A percentile compares a stretch with the other conserved stretches of the same genome.
phyloP scores from a whole-genome alignment of 2,329 filamentous ascomycete species.

The Apiospora sp. region DNA sequence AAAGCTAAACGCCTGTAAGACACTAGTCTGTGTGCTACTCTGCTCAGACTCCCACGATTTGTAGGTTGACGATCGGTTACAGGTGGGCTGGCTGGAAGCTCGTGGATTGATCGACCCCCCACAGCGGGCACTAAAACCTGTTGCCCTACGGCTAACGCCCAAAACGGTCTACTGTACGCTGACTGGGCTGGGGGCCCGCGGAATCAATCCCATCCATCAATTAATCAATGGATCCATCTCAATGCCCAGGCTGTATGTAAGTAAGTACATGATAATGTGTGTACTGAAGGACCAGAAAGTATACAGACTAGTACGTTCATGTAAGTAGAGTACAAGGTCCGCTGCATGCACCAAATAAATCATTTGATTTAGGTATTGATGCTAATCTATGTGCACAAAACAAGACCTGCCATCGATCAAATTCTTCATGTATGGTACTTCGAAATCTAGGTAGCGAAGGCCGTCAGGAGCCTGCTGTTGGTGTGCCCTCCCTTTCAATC shows the following conservation, averaged over 20 bases:
- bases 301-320: too few relatives aligned
- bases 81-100: not conserved
- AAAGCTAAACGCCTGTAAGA: not conserved
- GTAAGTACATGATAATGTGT: too few relatives aligned
- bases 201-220: not conserved
- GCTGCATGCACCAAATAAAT: not conserved
- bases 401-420: not conserved
- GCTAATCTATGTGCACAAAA: not conserved
- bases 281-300: too few relatives aligned
- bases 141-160: slow-evolving; percentile 7
- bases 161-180: slow-evolving; percentile 10
- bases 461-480: not conserved
- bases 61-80: not conserved
- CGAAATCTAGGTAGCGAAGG: too few relatives aligned
- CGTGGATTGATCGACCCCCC: slow-evolving; percentile 12
- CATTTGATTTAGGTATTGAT: not conserved
- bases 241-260: too few relatives aligned
- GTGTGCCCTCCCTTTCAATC: not conserved
- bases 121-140: not conserved
- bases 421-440: slow-evolving; percentile 7
- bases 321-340: not conserved
- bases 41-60: not conserved
- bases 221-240: not conserved
- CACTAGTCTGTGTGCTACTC: not conserved
- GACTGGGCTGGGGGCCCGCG: not conserved